Base-by-base conservation (phyloP, 176 grass and related monocot genomes). In the Lolium perenne region DNA sequence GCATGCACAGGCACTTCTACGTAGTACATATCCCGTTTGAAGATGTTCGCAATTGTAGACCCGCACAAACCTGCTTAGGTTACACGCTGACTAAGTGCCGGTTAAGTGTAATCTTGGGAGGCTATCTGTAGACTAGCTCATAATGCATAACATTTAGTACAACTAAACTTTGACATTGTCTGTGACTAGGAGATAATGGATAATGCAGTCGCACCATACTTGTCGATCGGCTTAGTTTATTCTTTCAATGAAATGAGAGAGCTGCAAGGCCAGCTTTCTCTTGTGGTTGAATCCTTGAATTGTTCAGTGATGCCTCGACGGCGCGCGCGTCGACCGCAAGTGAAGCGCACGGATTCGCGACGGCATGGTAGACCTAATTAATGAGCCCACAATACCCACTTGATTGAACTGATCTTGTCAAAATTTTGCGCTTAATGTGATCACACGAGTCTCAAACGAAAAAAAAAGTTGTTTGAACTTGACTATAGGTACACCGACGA, bases 311-410 rank as follows among this genome's bases (percentile, higher is more conserved):
- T 35, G 40, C 15, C 20, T 60, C 5, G 61, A 47, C 12, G 15
- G 58, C 60, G 57, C 3, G 74, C 60, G 57, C 3, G 74, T 9
- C 43, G 43, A 70, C 38, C 23, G 46, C 17, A 81, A 69, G 62
- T 3, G 51, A 82, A 18, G 53, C 61, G 11, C 35, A 16, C 74
- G 18, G 65, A 83, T 73, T 79, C 74, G 57, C 48, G 0, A 50
- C 64, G 64, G 47, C 84, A 23, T n/a, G 10, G 17, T 29, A 22
- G 22, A 15, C 79, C 32, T 35, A 87, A 38, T 74, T 66, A 71
- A 90, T 74, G 80, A 59, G 76, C 10, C 21, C 10, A 57, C 41
- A 43, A 43, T 43, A 43, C 41, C 41, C 41, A 47, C 46, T 47
- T 10, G 46, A 47, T 56, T 56, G 54, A 56, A 18, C 15, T 0